A percentile compares a stretch with the other conserved stretches of the same genome.
Conservation (phyloP, 2,329 filamentous ascomycete species). For the Aspergillus japonicus region DNA sequence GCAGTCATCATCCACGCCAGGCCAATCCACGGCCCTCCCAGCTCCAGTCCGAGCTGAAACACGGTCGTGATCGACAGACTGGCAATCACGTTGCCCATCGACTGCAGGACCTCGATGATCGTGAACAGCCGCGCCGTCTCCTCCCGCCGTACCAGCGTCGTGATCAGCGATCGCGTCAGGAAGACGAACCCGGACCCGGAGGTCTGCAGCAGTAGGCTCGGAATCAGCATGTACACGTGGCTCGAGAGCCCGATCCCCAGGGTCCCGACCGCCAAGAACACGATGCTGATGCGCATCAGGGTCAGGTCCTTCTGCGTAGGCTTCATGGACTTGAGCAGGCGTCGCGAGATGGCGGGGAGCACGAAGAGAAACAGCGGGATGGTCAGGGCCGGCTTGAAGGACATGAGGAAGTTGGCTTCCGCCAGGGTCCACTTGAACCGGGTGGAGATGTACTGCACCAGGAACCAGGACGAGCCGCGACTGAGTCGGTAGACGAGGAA, state of each 20-base stretch:
- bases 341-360: constrained; percentile 43
- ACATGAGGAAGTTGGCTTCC: constrained; percentile 43
- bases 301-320: constrained; percentile 47
- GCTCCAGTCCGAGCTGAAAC: constrained; percentile 48
- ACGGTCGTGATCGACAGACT: constrained; percentile 47
- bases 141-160: constrained; percentile 49
- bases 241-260: constrained; percentile 49
- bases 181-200: constrained; percentile 50
- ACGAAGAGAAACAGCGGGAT: constrained; percentile 49
- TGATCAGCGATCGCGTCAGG: constrained; percentile 48
- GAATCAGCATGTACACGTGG: constrained; percentile 42
- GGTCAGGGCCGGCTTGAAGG: constrained; percentile 49
- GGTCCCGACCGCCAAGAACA: constrained; percentile 46
- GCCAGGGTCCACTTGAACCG: constrained; percentile 51
- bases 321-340: constrained; percentile 38
- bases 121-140: constrained; percentile 52
- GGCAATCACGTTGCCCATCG: constrained; percentile 48
- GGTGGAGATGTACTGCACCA: constrained; percentile 55
- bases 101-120: constrained; percentile 50
- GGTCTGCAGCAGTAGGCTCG: constrained; percentile 49
- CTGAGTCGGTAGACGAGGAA: constrained; percentile 52
- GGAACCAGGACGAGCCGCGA: constrained; percentile 47
- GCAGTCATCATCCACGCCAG: constrained; percentile 48
- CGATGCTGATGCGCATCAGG: constrained; percentile 47
- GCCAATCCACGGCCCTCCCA: constrained; percentile 50